Percentiles rank a stretch among this genome's conserved stretches.
phyloP scores from a whole-genome alignment of 495 filamentous ascomycete species.

The Viridothelium virens region DNA sequence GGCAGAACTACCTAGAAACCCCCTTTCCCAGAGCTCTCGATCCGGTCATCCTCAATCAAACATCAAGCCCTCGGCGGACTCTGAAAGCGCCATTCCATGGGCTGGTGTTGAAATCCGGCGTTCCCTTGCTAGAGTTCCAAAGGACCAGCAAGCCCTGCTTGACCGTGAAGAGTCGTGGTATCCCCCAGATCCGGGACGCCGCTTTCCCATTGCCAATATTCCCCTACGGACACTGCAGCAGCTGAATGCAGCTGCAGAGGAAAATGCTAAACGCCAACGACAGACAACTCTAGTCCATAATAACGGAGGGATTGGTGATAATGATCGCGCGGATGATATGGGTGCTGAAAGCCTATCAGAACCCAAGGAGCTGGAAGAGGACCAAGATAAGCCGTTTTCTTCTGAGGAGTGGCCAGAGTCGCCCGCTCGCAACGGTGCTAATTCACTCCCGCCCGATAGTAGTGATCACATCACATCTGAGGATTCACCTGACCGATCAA shows the following conservation, averaged over 20 bases:
- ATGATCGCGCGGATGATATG: not conserved
- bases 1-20: not conserved
- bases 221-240: slow-evolving; percentile 16
- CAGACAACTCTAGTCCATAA: not conserved
- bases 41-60: not conserved
- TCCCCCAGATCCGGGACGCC: slow-evolving; percentile 16
- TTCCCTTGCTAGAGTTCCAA: slow-evolving; percentile 48
- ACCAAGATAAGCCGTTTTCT: not conserved
- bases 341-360: not conserved
- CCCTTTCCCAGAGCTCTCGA: not conserved
- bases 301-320: not conserved
- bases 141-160: slow-evolving; percentile 54
- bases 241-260: slow-evolving; percentile 3
- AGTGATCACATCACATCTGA: not conserved
- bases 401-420: not conserved
- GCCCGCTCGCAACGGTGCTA: not conserved
- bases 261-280: not conserved
- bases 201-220: slow-evolving; percentile 23
- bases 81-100: not conserved
- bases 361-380: not conserved
- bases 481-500: not conserved
- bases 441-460: not conserved
- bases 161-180: slow-evolving; percentile 38
- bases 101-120: slow-evolving; percentile 39
- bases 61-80: not conserved